Evolutionary conservation across 1,284 basidiomycete species (phyloP), one percentile per base, ranked within the genome.

Genomic region (Athelia sp.): DNA sequence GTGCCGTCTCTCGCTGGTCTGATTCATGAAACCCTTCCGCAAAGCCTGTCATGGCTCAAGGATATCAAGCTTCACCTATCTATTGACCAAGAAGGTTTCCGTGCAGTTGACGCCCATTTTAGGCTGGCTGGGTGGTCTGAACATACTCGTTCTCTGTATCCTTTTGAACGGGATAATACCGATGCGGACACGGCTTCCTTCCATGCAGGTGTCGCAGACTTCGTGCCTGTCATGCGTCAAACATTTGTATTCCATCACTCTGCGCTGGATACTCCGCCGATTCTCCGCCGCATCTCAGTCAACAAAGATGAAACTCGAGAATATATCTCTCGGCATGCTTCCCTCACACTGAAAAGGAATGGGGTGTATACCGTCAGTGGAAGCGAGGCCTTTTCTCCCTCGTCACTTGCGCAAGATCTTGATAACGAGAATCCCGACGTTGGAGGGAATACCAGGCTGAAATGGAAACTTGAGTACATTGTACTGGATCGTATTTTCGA

Each of bases 81-180:
- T 64, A 82, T 91, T 26, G 90, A 91, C 59, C 89, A 91, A 64
- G 89, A 91, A 66, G 83, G 85, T 6, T 87, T 86, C 56, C 78
- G 87, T 23, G 73, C 76, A 11, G 72, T 83, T 15, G 69, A 72
- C 19, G 78, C 83, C 17, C 64, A 70, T 11, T 83, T 90, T 67
- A 73, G 69, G 50, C 76, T 83, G 43, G 69, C 70, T n/a, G 78
- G 79, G 46, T 78, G 76, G 53, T 69, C 71, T 18, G 62, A 60
- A 29, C 62, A 64, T 23, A 59, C 63, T 13, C 69, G 70, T 47
- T 60, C 64, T 17, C 48, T 67, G 43, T 53, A 61, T 38, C 55
- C 60, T 17, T 40, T 40, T 45, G 58, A 63, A 47, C 54, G 56
- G 34, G 60, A 60, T 23, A 51, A 56, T n/a, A n/a, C 6, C 19